Evolutionary conservation across 2,329 filamentous ascomycete genomes (phyloP).

Genomic region (Colletotrichum musae): DNA sequence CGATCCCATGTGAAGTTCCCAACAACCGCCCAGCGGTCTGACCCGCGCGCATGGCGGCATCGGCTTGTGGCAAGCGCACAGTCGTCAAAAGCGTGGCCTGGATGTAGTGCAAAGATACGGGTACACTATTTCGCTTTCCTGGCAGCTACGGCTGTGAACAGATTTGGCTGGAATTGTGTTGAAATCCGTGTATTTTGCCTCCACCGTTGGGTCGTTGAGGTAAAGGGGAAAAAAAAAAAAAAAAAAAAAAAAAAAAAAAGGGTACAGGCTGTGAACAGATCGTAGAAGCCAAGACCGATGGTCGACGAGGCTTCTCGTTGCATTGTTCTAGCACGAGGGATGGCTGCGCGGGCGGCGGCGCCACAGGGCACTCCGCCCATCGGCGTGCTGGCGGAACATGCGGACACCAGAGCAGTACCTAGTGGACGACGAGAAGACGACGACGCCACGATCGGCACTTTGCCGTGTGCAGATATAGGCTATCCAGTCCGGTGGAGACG

Average conservation of each 20-base stretch:
- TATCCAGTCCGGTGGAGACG: conserved; percentile 1
- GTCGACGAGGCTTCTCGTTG: background rate
- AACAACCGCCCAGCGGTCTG: conserved; percentile 8
- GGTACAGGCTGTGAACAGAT: too few relatives aligned
- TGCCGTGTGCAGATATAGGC: conserved; percentile 3
- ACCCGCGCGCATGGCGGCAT: conserved; percentile 4
- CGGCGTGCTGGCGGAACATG: background rate
- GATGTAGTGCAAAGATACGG: background rate
- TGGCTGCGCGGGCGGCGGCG: conserved; percentile 13
- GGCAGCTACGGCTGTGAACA: conserved; percentile 13
- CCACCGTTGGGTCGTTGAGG: too few relatives aligned
- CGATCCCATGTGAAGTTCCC: too few relatives aligned
- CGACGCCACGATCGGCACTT: conserved; percentile 23
- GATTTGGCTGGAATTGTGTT: background rate
- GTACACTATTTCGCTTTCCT: background rate
- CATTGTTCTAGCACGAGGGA: conserved; percentile 8
- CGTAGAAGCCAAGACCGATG: conserved; percentile 1
- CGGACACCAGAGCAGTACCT: background rate
- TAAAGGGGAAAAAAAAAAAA: too few relatives aligned
- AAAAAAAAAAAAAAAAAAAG: too few relatives aligned
- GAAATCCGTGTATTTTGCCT: too few relatives aligned
- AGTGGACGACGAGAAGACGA: background rate
- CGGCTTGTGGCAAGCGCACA: conserved; percentile 13
- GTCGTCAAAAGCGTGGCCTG: conserved; percentile 6
- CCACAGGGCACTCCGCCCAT: conserved; percentile 10